These are phyloP conservation scores for Pseudocercospora macadamiae DNA, from an alignment of 2,329 filamentous ascomycete species.

Conservation along the genomic window DNA sequence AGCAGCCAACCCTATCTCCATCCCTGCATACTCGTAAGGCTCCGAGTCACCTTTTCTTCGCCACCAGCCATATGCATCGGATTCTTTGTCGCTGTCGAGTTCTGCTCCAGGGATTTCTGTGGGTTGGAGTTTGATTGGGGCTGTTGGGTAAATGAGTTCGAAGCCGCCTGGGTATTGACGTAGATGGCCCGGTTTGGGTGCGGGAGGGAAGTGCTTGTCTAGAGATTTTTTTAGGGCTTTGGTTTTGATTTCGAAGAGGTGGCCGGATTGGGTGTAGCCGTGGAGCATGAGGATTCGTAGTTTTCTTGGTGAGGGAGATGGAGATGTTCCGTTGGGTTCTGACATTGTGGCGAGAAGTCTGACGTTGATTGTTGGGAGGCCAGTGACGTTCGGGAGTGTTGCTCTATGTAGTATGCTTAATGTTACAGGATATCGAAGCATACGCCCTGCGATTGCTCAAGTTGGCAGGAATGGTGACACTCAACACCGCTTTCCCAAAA, in stretches of 20 bases:
- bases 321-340: constrained; percentile 11
- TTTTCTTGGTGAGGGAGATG: constrained; percentile 28
- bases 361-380: neutral
- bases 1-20: constrained; percentile 68
- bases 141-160: constrained; percentile 53
- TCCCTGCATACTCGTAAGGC: constrained; percentile 62
- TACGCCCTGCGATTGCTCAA: neutral
- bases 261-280: constrained; percentile 88
- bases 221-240: constrained; percentile 83
- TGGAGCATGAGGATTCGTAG: constrained; percentile 56
- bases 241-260: constrained; percentile 84
- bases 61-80: constrained; percentile 80
- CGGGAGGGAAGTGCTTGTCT: constrained; percentile 69
- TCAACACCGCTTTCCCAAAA: neutral
- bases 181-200: constrained; percentile 51
- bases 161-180: constrained; percentile 43
- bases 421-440: neutral
- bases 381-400: no score
- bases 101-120: constrained; percentile 64
- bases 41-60: constrained; percentile 65
- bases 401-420: neutral
- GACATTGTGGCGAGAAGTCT: constrained; percentile 13
- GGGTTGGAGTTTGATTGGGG: constrained; percentile 46
- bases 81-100: constrained; percentile 43
- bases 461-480: neutral